Evolutionary conservation across 1,139 yeast species (phyloP).

Genomic region (Saccharomycopsis phalli): DNA sequence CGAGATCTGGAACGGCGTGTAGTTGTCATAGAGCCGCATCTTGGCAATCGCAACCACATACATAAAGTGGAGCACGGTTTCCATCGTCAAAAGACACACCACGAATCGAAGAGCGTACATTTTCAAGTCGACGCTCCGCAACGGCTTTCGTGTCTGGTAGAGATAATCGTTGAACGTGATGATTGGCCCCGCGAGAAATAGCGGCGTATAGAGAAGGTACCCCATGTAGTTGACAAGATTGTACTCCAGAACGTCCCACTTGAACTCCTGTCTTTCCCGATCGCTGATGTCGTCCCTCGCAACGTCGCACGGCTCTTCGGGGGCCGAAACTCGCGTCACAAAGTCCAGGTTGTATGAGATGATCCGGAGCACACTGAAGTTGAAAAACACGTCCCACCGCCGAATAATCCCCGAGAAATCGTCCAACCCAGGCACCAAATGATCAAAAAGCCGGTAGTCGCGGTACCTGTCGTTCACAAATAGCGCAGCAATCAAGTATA

Average conservation of each 20-base stretch:
- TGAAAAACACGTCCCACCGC: slow-evolving; percentile 95
- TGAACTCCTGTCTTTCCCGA: slow-evolving; percentile 57
- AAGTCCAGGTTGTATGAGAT: slow-evolving; percentile 78
- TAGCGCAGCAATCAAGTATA: slow-evolving; percentile 63
- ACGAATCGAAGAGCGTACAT: slow-evolving; percentile 58
- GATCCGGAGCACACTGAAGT: slow-evolving; percentile 77
- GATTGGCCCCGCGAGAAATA: slow-evolving; percentile 92
- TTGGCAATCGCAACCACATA: slow-evolving; percentile 88
- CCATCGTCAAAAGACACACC: slow-evolving; percentile 80
- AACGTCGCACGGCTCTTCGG: slow-evolving; percentile 5
- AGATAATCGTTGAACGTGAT: slow-evolving; percentile 85
- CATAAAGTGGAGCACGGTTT: slow-evolving; percentile 73
- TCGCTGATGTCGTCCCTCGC: slow-evolving; percentile 35
- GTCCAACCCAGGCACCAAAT: slow-evolving; percentile 35
- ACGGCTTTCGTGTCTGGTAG: slow-evolving; percentile 48
- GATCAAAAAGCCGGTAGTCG: slow-evolving; percentile 39
- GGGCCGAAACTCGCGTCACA: slow-evolving; percentile 34
- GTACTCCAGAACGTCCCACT: slow-evolving; percentile 55
- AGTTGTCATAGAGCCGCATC: slow-evolving; percentile 74
- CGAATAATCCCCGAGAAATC: slow-evolving; percentile 62
- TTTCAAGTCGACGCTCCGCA: slow-evolving; percentile 28
- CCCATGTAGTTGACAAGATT: slow-evolving; percentile 56
- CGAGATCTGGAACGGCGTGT: slow-evolving; percentile 84
- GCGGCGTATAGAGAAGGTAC: slow-evolving; percentile 75
- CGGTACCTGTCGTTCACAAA: slow-evolving; percentile 69